A percentile compares a stretch with the other conserved stretches of the same genome.
Evolutionary conservation across 2,329 filamentous ascomycete genomes (phyloP).

Genomic region (Alternaria incomplexa): DNA sequence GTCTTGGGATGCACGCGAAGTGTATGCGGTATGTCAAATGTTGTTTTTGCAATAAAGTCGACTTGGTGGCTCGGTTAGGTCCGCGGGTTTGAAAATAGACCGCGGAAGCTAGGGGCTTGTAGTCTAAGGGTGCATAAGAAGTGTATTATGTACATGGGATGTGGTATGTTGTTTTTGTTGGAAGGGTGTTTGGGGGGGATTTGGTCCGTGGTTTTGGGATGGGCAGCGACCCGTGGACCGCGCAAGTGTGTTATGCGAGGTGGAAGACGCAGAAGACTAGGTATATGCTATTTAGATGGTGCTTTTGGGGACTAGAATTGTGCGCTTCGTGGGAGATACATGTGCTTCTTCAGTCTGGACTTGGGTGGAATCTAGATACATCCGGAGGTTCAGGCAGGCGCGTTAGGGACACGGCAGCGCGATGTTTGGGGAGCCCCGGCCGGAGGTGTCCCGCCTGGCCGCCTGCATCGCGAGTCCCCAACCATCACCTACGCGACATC

Average conservation of each 20-base stretch:
- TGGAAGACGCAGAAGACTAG: background rate
- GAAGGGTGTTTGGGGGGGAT: background rate
- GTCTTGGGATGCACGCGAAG: background rate
- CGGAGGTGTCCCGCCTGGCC: background rate
- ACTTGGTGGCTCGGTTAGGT: background rate
- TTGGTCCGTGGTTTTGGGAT: background rate
- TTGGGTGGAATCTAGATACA: background rate
- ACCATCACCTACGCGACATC: no score
- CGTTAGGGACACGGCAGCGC: background rate
- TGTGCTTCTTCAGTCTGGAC: background rate
- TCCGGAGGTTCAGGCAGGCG: background rate
- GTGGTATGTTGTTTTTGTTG: no score
- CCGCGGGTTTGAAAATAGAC: background rate
- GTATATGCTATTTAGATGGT: background rate
- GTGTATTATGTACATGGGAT: no score
- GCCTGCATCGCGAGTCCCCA: no score
- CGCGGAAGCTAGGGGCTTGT: background rate
- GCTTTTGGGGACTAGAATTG: background rate
- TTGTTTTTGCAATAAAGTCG: background rate
- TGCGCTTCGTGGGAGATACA: background rate
- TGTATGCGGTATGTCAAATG: background rate
- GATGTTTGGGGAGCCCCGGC: background rate
- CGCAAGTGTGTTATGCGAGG: background rate
- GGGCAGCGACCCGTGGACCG: background rate
- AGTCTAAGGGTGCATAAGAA: background rate